Conservation (phyloP, 2,329 filamentous ascomycete genomes). For the Ascochyta rabiei region DNA sequence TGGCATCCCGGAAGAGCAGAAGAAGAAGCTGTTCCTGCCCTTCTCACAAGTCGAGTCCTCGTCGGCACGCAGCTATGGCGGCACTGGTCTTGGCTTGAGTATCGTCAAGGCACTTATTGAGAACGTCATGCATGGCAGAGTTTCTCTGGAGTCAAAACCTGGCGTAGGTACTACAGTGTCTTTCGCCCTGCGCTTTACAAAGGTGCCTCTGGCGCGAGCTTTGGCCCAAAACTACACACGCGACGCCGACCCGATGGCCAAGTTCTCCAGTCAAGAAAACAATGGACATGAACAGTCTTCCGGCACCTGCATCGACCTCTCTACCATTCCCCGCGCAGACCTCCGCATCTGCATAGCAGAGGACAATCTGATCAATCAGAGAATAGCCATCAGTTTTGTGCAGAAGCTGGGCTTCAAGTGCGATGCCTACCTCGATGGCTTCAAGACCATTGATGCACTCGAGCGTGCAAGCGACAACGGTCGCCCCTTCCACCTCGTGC, state of each 20-base stretch:
- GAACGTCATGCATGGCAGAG: conserved; percentile 86
- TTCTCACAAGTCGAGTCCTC: conserved; percentile 93
- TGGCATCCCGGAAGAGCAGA: conserved; percentile 81
- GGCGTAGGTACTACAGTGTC: conserved; percentile 73
- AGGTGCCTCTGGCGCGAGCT: conserved; percentile 70
- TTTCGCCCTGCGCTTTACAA: conserved; percentile 86
- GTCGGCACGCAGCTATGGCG: conserved; percentile 88
- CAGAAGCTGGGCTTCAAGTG: conserved; percentile 84
- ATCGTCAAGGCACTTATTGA: conserved; percentile 96
- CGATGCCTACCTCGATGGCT: conserved; percentile 87
- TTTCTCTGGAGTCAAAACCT: conserved; percentile 79
- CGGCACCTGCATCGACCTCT: conserved; percentile 57
- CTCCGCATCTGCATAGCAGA: conserved; percentile 92
- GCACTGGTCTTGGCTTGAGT: conserved; percentile 86
- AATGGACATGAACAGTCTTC: conserved; percentile 49
- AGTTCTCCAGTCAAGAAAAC: conserved; percentile 59
- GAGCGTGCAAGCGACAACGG: conserved; percentile 72
- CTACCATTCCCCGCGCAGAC: conserved; percentile 74
- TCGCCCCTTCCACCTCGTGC: conserved; percentile 82
- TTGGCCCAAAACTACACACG: conserved; percentile 45
- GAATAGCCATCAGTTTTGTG: conserved; percentile 90
- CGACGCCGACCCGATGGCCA: conserved; percentile 61
- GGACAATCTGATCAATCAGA: conserved; percentile 93
- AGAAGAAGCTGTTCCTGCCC: conserved; percentile 86
- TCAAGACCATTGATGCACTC: conserved; percentile 86